Base-by-base conservation (phyloP, 495 filamentous ascomycete species). In the Neurospora sp. region DNA sequence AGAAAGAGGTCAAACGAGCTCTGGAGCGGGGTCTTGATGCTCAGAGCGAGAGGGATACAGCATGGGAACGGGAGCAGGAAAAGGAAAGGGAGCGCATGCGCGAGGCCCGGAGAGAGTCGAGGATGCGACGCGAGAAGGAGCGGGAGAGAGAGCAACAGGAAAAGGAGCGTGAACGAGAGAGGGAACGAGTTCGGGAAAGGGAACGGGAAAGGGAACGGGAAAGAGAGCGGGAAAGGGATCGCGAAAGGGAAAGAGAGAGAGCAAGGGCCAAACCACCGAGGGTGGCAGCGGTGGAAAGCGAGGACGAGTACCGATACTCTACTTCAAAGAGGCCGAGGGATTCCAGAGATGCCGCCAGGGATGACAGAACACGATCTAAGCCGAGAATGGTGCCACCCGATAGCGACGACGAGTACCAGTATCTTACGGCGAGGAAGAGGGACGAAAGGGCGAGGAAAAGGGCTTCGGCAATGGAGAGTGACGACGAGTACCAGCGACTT, bases 61-160 rank as follows among this genome's bases (percentile, higher is more conserved):
- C 77, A 74, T 70, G 80, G 79, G 73, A 78, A 73, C 42, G 75
- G 77, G 77, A 81, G 37, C 70, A 73, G 21, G 79, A 78, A 39
- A 72, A 74, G 4, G 78, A 79, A 39, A 43, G 78, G 70, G 80
- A 80, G 7, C 74, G 76, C 54, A 78, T 79, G 66, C 36, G 73
- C 31, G 74, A 75, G 66, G 72, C 31, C 69, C 62, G 40, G 69
- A 71, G 72, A 76, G 72, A 77, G 5, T 69, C 69, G 38, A 54
- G 59, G 42, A 21, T 69, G 69, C 71, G 45, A 39, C 45, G 54
- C 11, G 70, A 45, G 38, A 72, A 39, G 24, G 42, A 19, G 13
- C 21, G 72, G 69, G 71, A 76, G 77, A 77, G 45, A 72, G 79
- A 72, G 78, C 82, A 71, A 76, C 82, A 78, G 74, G 83, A 79